Evolutionary conservation across 2,329 filamentous ascomycete species (phyloP), one percentile per base, ranked within the genome.

Genomic region (Hymenoscyphus infarciens): DNA sequence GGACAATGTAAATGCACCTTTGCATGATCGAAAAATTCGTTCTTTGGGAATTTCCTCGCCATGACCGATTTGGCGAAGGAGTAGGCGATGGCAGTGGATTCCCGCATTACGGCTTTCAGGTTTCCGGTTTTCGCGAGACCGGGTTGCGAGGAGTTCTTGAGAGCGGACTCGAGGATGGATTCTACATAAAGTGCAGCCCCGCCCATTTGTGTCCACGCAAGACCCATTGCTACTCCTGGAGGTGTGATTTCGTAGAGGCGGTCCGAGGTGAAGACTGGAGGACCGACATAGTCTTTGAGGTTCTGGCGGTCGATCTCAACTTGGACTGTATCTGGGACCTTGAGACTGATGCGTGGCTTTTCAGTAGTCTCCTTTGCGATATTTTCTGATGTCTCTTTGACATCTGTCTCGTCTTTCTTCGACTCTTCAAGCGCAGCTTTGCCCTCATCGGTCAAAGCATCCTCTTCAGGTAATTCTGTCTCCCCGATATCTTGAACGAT

Each of bases 121-220:
- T 98, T 98, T 63, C 95, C 95, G 0, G 95, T 99, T 64, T 93
- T 92, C 73, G 97, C 91, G 53, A 99, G 81, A 19, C 89, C 86
- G 6, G 94, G 89, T 19, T 89, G 84, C 29, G 91, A 94, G 63
- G 83, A 83, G 31, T 87, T 82, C 11, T 86, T 86, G 56, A 98
- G 83, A 0, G 90, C 86, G 64, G 87, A 90, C 75, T 99, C 93
- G 59, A 99, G 80, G 66, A 99, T 98, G 1, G 93, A 96, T 78
- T 99, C 95, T 63, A 99, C 91, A 77, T 99, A 99, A 75, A 99
- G 87, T 59, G 95, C 95, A 4, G 95, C 92, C 64, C 95, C 95
- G 65, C 95, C 95, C 85, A 99, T 92, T 73, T 92, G 91, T 7
- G 96, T 99, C 95, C 95, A 99, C 7, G 95, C 95, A 59, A 99